A percentile compares a stretch with the other conserved stretches of the same genome.
Conservation (phyloP, 805 yeast species). For the Saturnispora dispora region DNA sequence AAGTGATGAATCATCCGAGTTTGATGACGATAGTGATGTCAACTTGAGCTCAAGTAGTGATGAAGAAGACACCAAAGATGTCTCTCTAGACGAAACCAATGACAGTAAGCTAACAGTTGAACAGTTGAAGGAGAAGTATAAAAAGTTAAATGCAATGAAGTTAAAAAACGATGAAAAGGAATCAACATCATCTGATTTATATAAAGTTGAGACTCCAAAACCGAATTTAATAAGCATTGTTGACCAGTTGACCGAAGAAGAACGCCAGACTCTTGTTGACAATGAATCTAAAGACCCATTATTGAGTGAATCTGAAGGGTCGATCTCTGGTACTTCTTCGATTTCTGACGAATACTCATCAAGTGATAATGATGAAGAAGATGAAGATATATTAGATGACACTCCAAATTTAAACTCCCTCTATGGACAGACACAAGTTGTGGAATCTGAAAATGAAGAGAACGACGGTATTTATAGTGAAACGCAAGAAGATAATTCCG, state of each 20-base stretch:
- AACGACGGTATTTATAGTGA: conserved; percentile 30
- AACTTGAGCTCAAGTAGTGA: conserved; percentile 18
- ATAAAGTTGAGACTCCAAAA: conserved; percentile 18
- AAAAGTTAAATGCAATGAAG: conserved; percentile 28
- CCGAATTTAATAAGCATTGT: conserved; percentile 14
- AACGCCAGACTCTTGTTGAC: conserved; percentile 14
- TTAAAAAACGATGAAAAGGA: conserved; percentile 6
- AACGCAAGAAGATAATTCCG: conserved; percentile 18
- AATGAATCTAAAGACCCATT: conserved; percentile 17
- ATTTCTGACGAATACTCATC: conserved; percentile 17
- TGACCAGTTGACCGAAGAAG: conserved; percentile 23
- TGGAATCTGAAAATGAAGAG: conserved; percentile 22
- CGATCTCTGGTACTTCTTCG: conserved; percentile 10
- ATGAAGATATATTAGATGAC: not conserved
- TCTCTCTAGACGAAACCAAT: conserved; percentile 19
- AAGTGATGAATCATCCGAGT: conserved; percentile 14
- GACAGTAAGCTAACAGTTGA: conserved; percentile 48
- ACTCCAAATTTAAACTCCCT: conserved; percentile 30
- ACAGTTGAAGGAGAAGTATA: conserved; percentile 48
- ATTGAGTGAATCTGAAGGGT: conserved; percentile 10
- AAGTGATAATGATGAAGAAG: conserved; percentile 13
- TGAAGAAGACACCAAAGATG: conserved; percentile 20
- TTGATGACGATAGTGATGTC: conserved; percentile 21
- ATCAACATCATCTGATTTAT: conserved; percentile 22
- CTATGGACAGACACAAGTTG: conserved; percentile 21